These are phyloP conservation scores for Lactarius indigo DNA, from an alignment of 768 basidiomycete genomes.

Conservation along the genomic window DNA sequence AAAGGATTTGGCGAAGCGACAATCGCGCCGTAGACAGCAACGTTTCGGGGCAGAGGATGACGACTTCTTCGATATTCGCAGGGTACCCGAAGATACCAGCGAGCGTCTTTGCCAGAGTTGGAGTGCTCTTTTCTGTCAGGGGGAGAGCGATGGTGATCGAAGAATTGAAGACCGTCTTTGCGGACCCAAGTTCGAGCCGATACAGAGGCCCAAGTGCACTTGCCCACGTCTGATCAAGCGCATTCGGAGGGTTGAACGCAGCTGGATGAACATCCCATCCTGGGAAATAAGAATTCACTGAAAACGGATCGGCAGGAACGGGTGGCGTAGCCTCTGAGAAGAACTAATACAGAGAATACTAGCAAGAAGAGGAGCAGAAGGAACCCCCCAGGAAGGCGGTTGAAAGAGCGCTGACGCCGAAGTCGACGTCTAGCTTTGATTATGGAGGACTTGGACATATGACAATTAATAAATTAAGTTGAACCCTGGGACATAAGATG, in stretches of 20 bases:
- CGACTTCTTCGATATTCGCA: slow-evolving; percentile 14
- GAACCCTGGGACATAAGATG: background rate
- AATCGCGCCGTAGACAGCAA: slow-evolving; percentile 18
- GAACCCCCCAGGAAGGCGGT: background rate
- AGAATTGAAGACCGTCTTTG: slow-evolving; percentile 7
- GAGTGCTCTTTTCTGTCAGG: slow-evolving; percentile 4
- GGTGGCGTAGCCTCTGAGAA: background rate
- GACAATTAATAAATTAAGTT: background rate
- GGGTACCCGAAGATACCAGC: slow-evolving; percentile 4
- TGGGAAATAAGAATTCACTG: background rate
- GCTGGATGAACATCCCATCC: slow-evolving; percentile 11
- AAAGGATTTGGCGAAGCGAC: slow-evolving; percentile 14
- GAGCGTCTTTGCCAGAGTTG: slow-evolving; percentile 5
- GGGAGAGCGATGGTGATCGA: slow-evolving; percentile 15
- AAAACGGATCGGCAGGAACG: slow-evolving; percentile 6
- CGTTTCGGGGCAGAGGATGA: slow-evolving; percentile 21
- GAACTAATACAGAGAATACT: background rate
- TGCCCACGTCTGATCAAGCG: background rate
- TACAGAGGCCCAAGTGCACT: slow-evolving; percentile 16
- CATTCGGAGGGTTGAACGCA: background rate
- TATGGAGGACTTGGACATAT: slow-evolving; percentile 9
- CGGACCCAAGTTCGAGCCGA: slow-evolving; percentile 21
- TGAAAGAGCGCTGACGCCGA: background rate
- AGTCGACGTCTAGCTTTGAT: background rate
- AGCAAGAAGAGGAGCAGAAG: slow-evolving; percentile 1